Evolutionary conservation across 768 basidiomycete genomes (phyloP), one percentile per base, ranked within the genome.

Genomic region (Cystobasidium onofrii): DNA sequence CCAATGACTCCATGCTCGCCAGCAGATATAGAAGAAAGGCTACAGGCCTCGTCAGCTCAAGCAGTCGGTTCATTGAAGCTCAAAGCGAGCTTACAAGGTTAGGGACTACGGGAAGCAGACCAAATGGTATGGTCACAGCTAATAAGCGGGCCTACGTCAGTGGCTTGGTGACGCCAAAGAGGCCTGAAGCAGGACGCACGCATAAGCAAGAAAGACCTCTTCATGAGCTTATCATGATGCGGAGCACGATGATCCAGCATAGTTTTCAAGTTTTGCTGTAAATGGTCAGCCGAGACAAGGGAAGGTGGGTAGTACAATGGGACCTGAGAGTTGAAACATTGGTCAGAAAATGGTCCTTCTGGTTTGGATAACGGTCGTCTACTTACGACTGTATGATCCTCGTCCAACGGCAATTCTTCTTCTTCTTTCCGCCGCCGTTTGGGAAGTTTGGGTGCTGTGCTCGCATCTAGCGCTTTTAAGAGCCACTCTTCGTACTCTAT

Each of bases 401-500:
- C 57, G 3, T 60, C 57, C 13, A 64, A 34, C 34, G 44, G 65
- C 25, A 29, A 10, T 4, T 2, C 33, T 29, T 46, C 27, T 12
- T 34, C 55, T 4, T 55, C 55, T 27, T 60, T 55, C 34, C 27
- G 54, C 55, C 55, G 33, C 33, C 69, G 18, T 36, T 13, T 33
- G 18, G 29, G 55, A 2, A 71, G 54, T 34, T 34, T 71, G 31
- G 69, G 69, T 44, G 69, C 69, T 10, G 55, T 71, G 34, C 69
- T 71, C 33, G 69, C 69, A 31, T 71, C 69, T 27, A 71, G 36
- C 54, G 69, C 69, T 41, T 71, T 71, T 31, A 71, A 52, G 4
- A 71, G 69, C 69, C 69, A 71, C 29, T 71, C 69, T 36, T 71
- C 69, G 39, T 57, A 71, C 69, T 71, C 69, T 55, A 71, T 71